Evolutionary conservation across 495 filamentous ascomycete species (phyloP).

Genomic region (Ascobolus immersus): DNA sequence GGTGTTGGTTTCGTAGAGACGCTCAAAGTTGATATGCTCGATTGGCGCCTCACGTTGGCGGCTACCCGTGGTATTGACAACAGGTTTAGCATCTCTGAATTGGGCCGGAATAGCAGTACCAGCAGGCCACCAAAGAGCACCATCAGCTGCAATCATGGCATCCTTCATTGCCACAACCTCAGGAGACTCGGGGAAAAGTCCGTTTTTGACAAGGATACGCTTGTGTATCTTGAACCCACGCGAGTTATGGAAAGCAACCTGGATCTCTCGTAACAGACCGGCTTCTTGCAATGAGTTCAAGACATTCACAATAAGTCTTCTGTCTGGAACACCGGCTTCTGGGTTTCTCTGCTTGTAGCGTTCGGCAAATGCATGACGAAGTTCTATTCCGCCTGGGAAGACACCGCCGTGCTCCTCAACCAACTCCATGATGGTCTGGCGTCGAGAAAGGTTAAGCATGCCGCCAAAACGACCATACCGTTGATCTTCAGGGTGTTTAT

Average conservation of each 20-base stretch:
- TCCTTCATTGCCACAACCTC: constrained; percentile 27
- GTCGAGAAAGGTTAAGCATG: constrained; percentile 19
- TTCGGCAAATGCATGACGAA: constrained; percentile 39
- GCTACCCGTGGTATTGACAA: too few relatives aligned
- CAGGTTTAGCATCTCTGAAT: background rate
- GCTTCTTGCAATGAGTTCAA: constrained; percentile 35
- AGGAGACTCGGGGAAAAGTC: constrained; percentile 25
- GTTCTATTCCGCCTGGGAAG: constrained; percentile 44
- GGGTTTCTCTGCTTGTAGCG: constrained; percentile 15
- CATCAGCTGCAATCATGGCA: constrained; percentile 25
- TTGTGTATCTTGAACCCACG: constrained; percentile 31
- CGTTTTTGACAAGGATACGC: constrained; percentile 25
- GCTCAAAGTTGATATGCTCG: too few relatives aligned
- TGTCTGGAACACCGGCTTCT: constrained; percentile 15
- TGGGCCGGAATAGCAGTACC: constrained; percentile 15
- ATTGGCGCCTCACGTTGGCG: too few relatives aligned
- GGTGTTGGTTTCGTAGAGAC: too few relatives aligned
- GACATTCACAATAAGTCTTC: constrained; percentile 17
- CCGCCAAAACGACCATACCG: constrained; percentile 15
- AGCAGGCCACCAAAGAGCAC: constrained; percentile 19
- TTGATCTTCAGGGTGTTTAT: constrained; percentile 12
- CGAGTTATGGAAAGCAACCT: constrained; percentile 33
- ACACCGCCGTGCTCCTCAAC: constrained; percentile 42
- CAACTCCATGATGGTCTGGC: constrained; percentile 42
- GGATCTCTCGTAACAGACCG: constrained; percentile 31